Conservation (phyloP, 805 yeast species). For the Tetrapisispora pingtungensis region DNA sequence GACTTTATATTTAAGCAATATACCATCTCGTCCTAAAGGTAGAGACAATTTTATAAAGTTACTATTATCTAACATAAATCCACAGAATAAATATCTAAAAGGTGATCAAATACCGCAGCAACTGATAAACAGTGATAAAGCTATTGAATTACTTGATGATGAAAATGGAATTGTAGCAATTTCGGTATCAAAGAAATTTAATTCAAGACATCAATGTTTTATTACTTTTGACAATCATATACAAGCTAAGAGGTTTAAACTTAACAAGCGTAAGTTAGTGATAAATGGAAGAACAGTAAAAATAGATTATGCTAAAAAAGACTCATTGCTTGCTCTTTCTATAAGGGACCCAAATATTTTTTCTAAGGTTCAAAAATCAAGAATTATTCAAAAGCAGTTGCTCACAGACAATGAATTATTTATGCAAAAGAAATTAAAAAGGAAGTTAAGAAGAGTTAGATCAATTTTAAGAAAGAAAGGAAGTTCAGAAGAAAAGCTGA, state of each 20-base stretch:
- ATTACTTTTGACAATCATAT: conserved; percentile 15
- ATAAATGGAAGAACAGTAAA: conserved; percentile 14
- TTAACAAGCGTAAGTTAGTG: conserved; percentile 7
- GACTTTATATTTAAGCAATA: conserved; percentile 15
- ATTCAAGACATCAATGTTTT: conserved; percentile 15
- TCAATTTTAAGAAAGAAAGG: conserved; percentile 15
- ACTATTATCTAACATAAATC: conserved; percentile 13
- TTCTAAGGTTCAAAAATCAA: conserved; percentile 8
- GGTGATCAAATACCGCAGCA: conserved; percentile 1
- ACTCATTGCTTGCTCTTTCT: conserved; percentile 16
- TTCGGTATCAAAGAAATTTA: conserved; percentile 10
- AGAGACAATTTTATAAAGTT: conserved; percentile 11
- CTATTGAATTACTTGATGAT: conserved; percentile 8
- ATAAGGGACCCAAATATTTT: conserved; percentile 3
- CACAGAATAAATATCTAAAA: conserved; percentile 10
- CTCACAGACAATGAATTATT: conserved; percentile 1
- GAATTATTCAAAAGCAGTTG: conserved; percentile 3
- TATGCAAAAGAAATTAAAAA: conserved; percentile 6
- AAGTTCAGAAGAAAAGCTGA: conserved; percentile 8
- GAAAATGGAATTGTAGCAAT: conserved; percentile 10
- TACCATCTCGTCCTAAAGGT: conserved; percentile 21
- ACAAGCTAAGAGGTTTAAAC: conserved; percentile 11
- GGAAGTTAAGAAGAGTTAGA: conserved; percentile 21
- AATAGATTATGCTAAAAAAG: conserved; percentile 16
- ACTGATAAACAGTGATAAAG: background rate